Evolutionary conservation across 306 rosid genomes (phyloP).

Genomic region (Hylodesmum podocarpum): DNA sequence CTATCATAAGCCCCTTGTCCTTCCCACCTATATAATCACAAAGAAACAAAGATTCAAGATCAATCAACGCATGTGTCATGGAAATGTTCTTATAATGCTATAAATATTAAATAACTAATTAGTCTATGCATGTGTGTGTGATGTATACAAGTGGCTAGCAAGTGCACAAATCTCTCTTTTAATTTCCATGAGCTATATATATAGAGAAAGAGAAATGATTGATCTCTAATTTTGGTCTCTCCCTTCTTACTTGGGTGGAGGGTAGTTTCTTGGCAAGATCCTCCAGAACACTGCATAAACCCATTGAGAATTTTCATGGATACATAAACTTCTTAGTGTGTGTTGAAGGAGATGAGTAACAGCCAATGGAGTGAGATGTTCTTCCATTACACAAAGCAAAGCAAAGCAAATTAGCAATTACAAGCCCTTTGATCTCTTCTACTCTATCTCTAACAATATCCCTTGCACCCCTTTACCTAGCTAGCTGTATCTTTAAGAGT

Average conservation of each 20-base stretch:
- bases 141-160: constrained; percentile 1
- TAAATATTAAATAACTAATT: not conserved
- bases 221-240: not conserved
- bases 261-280: constrained; percentile 97
- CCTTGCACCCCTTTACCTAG: constrained; percentile 34
- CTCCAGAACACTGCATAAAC: constrained; percentile 99
- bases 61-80: not conserved
- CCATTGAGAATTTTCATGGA: constrained; percentile 91
- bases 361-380: constrained; percentile 77
- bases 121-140: not conserved
- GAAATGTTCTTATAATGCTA: not conserved
- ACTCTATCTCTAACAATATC: too few species aligned
- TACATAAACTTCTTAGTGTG: constrained; percentile 89
- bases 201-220: not conserved
- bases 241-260: constrained; percentile 98
- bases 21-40: constrained; percentile 76
- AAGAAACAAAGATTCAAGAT: constrained; percentile 13
- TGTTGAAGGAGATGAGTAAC: constrained; percentile 97
- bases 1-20: constrained; percentile 91
- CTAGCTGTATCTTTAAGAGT: constrained; percentile 43
- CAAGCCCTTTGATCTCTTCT: not conserved
- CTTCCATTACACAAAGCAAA: constrained; percentile 56
- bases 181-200: not conserved
- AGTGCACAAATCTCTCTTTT: not conserved
- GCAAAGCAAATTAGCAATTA: constrained; percentile 28